Evolutionary conservation across 2,329 filamentous ascomycete species (phyloP).

Genomic region (Epichloe hybrida): DNA sequence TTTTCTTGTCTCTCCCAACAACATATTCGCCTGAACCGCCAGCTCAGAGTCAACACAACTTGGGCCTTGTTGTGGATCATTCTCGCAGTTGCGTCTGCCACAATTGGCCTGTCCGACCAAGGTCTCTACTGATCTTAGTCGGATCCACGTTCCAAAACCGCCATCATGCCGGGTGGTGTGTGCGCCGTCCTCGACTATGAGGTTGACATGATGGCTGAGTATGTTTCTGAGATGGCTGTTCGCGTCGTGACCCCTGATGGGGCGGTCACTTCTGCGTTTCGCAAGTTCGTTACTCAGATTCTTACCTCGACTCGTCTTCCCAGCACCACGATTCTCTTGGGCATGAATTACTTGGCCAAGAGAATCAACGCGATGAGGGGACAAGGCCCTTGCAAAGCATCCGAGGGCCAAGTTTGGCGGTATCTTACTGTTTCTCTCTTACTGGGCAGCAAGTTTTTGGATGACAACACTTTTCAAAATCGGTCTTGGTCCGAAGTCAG

Average conservation of each 20-base stretch:
- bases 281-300: conserved; percentile 85
- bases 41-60: background rate
- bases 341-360: conserved; percentile 78
- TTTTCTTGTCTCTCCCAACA: background rate
- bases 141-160: conserved; percentile 16
- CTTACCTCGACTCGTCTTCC: conserved; percentile 81
- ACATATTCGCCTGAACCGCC: background rate
- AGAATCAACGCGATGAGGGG: conserved; percentile 62
- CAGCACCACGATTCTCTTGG: conserved; percentile 80
- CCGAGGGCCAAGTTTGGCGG: conserved; percentile 66
- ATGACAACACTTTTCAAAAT: conserved; percentile 97
- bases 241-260: conserved; percentile 41
- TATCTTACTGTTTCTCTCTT: conserved; percentile 76
- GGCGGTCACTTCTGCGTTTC: conserved; percentile 55
- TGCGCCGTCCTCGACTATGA: conserved; percentile 93
- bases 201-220: conserved; percentile 91
- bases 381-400: conserved; percentile 39
- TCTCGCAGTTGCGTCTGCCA: conserved; percentile 5
- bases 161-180: conserved; percentile 64
- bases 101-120: conserved; percentile 20
- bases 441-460: conserved; percentile 86
- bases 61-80: background rate
- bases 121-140: conserved; percentile 27
- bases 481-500: conserved; percentile 93
- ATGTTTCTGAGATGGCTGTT: conserved; percentile 77